Percentiles rank a stretch among this genome's conserved stretches.
phyloP scores from a whole-genome alignment of 139 green algal species.

The Tetradesmus obliquus region DNA sequence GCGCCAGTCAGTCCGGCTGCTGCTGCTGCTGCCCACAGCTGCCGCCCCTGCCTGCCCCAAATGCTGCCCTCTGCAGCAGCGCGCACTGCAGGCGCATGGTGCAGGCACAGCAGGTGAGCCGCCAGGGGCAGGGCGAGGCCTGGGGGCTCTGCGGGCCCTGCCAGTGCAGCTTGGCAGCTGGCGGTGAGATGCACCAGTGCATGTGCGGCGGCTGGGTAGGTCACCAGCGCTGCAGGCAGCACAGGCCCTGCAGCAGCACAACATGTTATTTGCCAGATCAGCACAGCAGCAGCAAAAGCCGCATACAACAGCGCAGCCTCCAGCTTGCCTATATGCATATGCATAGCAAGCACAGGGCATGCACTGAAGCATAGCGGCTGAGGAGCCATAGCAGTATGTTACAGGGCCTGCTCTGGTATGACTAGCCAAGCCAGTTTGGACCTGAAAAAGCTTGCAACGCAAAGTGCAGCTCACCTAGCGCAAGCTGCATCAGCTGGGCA shows the following conservation, averaged over 20 bases:
- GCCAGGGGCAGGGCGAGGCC: neutral
- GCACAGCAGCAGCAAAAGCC: neutral
- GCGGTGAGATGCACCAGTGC: neutral
- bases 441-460: too few relatives aligned
- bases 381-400: too few relatives aligned
- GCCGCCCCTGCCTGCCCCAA: neutral
- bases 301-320: neutral
- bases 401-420: too few relatives aligned
- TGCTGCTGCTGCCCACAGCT: neutral
- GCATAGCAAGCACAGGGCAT: neutral
- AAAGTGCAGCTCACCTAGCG: neutral
- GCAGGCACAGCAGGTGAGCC: conserved; percentile 13
- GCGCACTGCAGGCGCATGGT: conserved; percentile 7
- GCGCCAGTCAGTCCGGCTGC: neutral
- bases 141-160: neutral
- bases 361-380: too few relatives aligned
- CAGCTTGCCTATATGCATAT: neutral
- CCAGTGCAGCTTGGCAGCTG: neutral
- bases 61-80: conserved; percentile 6
- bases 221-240: neutral
- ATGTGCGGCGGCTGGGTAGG: neutral
- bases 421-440: too few relatives aligned
- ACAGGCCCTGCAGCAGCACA: neutral
- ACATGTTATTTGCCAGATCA: neutral
- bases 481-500: neutral